Conservation (phyloP, 257 asterid genomes). For the Coffea canephora region DNA sequence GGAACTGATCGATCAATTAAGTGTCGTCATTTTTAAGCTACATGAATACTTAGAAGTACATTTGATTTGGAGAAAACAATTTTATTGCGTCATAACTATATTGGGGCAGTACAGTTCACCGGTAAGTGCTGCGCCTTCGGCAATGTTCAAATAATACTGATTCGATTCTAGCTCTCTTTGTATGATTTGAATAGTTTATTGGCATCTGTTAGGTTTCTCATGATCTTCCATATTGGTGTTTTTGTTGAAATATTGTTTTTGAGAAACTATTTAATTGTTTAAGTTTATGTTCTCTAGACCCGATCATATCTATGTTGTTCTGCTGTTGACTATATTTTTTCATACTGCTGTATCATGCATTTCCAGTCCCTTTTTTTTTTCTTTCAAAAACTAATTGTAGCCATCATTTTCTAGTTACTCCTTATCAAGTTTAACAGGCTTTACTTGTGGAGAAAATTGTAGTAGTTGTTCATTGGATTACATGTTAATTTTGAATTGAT, state of each 20-base stretch:
- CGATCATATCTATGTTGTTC: background rate
- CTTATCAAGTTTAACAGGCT: background rate
- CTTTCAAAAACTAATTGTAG: background rate
- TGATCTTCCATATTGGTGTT: background rate
- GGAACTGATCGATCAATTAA: background rate
- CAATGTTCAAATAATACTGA: background rate
- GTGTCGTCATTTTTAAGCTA: background rate
- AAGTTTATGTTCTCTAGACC: background rate
- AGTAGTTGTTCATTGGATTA: background rate
- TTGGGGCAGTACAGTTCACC: background rate
- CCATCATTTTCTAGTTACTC: background rate
- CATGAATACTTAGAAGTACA: background rate
- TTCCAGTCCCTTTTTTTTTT: no score
- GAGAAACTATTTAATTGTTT: background rate
- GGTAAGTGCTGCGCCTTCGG: background rate
- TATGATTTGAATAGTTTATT: background rate
- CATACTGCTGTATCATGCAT: background rate
- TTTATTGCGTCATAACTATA: background rate
- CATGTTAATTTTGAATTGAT: background rate
- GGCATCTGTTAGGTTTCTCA: background rate
- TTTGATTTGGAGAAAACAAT: background rate
- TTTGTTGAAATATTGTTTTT: background rate
- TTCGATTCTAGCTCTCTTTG: background rate
- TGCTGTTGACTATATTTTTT: background rate
- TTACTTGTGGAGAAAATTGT: background rate